Base-by-base conservation (phyloP, 192 early-diverging fungal species). In the Coemansia sp. region DNA sequence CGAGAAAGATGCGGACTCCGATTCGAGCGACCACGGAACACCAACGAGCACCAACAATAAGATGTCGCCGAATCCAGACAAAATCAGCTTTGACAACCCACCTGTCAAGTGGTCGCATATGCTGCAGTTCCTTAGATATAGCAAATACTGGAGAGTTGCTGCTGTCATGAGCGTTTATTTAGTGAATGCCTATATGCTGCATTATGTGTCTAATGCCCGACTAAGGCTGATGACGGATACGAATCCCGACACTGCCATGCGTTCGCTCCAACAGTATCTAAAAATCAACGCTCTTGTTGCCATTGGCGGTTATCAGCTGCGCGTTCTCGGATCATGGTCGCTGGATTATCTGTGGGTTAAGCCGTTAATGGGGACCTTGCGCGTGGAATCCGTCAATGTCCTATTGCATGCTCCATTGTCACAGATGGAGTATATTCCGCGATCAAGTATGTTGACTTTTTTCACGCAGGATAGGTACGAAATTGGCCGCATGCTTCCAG, bases 141-240 rank as follows among this genome's bases (percentile, higher is more conserved):
- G 74, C 40, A 61, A 68, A 17, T 71, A 67, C 36, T 56, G 58
- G 41, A 45, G 41, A 11, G 50, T 76, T 0, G 41, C 65, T 2
- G 14, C 52, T 0, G 65, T 71, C 1, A 19, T 54, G 15, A 32
- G 10, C 1, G n/a, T n/a, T n/a, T n/a, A n/a, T n/a, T n/a, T n/a
- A n/a, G n/a, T n/a, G n/a, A n/a, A n/a, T n/a, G n/a, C 54, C 0
- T 76, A 60, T 13, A 61, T 61, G 2, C 13, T 67, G 20, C 61
- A 71, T 22, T 62, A 67, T 32, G 42, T 50, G 23, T 68, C 66
- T 53, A 50, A 42, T n/a, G 60, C 70, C 20, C 64, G 74, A 1
- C n/a, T n/a, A n/a, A n/a, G n/a, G n/a, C n/a, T n/a, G n/a, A n/a
- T n/a, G n/a, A n/a, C n/a, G n/a, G n/a, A 76, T 48, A 63, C 23